These are phyloP conservation scores for Scheffersomyces stambukii DNA, from an alignment of 1,139 yeast species.

Conservation along the genomic window DNA sequence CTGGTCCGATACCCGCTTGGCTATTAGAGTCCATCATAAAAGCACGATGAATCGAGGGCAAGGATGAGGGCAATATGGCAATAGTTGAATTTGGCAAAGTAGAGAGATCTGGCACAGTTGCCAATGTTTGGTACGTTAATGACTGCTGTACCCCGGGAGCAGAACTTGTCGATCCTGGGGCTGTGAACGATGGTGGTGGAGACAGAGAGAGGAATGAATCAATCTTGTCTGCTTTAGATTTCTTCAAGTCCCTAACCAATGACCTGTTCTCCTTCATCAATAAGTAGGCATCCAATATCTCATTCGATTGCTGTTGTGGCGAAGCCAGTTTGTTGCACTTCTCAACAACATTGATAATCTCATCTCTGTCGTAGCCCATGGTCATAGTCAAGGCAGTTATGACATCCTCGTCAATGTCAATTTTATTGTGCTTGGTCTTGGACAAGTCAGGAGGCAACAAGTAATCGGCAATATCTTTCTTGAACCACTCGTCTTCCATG, in stretches of 20 bases:
- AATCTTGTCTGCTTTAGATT: conserved; percentile 46
- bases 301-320: conserved; percentile 47
- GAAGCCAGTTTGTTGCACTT: conserved; percentile 39
- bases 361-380: conserved; percentile 91
- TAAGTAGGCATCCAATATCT: conserved; percentile 87
- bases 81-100: conserved; percentile 64
- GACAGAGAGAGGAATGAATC: conserved; percentile 49
- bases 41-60: conserved; percentile 93
- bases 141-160: conserved; percentile 47
- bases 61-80: conserved; percentile 87
- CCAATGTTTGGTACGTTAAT: conserved; percentile 46
- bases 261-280: conserved; percentile 81
- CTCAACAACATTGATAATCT: conserved; percentile 69
- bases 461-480: conserved; percentile 76
- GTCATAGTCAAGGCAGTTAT: conserved; percentile 76
- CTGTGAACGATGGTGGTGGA: conserved; percentile 41
- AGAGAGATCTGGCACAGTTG: conserved; percentile 48
- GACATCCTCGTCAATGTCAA: conserved; percentile 71
- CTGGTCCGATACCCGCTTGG: conserved; percentile 18
- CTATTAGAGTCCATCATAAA: conserved; percentile 65
- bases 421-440: conserved; percentile 35
- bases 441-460: conserved; percentile 67
- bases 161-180: conserved; percentile 22
- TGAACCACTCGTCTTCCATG: conserved; percentile 96
- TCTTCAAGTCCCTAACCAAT: conserved; percentile 61